phyloP scores from a whole-genome alignment of 345 rosid genomes.

The Nephelium lappaceum region DNA sequence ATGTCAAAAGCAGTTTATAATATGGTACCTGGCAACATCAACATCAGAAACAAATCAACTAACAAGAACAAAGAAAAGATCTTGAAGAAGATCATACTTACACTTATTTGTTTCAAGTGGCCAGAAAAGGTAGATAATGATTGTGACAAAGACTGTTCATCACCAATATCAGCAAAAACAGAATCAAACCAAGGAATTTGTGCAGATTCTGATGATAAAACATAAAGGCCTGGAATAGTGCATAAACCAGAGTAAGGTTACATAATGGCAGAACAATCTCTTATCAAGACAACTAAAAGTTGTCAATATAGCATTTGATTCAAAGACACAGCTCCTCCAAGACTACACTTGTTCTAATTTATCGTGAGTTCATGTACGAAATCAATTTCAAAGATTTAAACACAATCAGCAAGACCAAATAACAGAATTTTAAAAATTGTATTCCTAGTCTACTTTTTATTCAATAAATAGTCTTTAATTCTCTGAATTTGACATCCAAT shows the following conservation, averaged over 20 bases:
- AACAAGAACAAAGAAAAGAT: slow-evolving; percentile 14
- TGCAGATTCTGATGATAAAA: slow-evolving; percentile 82
- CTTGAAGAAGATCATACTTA: slow-evolving; percentile 42
- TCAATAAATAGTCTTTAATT: neutral
- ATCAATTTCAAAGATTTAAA: neutral
- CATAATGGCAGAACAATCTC: neutral
- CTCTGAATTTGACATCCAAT: neutral
- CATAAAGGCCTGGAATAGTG: slow-evolving; percentile 69
- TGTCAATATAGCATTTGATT: neutral
- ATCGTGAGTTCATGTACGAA: neutral
- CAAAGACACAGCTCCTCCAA: neutral
- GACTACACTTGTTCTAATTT: neutral
- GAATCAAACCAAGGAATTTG: slow-evolving; percentile 92
- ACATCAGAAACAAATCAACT: neutral
- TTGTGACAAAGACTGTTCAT: slow-evolving; percentile 89
- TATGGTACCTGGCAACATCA: neutral
- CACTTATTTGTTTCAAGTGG: slow-evolving; percentile 88
- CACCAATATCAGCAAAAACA: slow-evolving; percentile 93
- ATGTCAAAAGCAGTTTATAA: slow-evolving; percentile 11
- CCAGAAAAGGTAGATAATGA: slow-evolving; percentile 96
- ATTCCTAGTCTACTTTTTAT: neutral
- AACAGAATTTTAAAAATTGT: neutral
- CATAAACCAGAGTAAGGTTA: slow-evolving; percentile 16
- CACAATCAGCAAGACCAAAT: neutral
- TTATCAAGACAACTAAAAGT: neutral